Evolutionary conservation across 306 rosid genomes (phyloP).

Genomic region (Quercus aquifolioides): DNA sequence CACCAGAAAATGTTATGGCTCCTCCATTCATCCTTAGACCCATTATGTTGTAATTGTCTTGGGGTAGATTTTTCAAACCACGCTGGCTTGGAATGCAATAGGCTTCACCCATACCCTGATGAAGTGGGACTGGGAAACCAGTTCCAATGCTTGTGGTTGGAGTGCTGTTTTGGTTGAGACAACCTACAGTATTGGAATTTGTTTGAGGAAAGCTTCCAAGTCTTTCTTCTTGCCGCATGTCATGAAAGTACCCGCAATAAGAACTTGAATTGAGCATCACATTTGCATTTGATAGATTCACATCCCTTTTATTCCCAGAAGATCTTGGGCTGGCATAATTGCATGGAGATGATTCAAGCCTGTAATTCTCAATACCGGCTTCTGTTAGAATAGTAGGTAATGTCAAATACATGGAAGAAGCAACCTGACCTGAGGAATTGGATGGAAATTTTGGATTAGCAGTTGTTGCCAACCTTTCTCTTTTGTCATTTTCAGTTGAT

Average conservation of each 20-base stretch:
- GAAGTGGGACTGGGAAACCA: conserved; percentile 5
- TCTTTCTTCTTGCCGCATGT: conserved; percentile 19
- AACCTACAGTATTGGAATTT: neutral
- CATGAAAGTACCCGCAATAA: neutral
- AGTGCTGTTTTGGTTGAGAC: neutral
- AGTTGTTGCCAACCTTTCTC: conserved; percentile 7
- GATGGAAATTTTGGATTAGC: neutral
- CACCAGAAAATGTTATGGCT: conserved; percentile 9
- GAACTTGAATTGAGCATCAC: conserved; percentile 11
- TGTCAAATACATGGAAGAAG: conserved; percentile 26
- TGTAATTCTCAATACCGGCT: neutral
- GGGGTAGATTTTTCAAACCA: neutral
- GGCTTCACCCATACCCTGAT: conserved; percentile 14
- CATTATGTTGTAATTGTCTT: neutral
- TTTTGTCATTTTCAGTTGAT: conserved; percentile 3
- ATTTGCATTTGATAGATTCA: neutral
- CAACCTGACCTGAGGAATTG: conserved; percentile 14
- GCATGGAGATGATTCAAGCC: conserved; percentile 1
- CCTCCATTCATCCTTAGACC: conserved; percentile 24
- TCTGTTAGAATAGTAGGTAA: conserved; percentile 7
- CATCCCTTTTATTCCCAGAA: neutral
- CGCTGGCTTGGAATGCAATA: conserved; percentile 19
- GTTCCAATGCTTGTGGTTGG: conserved; percentile 18
- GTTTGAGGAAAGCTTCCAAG: conserved; percentile 10
- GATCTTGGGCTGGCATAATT: conserved; percentile 7